Evolutionary conservation across 441 rosid species (phyloP).

Genomic region (Manihot esculenta): DNA sequence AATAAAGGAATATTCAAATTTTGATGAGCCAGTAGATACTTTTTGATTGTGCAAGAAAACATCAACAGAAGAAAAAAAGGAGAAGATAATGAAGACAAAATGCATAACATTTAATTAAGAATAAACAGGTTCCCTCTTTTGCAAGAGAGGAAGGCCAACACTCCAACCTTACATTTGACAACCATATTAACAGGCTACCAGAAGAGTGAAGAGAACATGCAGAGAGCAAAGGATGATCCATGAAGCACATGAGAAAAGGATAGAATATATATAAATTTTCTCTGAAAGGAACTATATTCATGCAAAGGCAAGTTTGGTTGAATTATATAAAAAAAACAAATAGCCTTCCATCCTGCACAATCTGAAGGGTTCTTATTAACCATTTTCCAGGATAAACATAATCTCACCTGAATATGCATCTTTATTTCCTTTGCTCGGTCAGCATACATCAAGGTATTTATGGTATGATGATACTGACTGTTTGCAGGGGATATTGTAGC

Average conservation of each 20-base stretch:
- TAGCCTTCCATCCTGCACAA: neutral
- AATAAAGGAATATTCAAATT: conserved; percentile 18
- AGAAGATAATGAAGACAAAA: neutral
- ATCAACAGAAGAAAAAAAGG: neutral
- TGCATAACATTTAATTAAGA: neutral
- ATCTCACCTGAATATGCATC: conserved; percentile 83
- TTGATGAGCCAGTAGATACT: too few species aligned
- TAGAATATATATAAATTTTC: neutral
- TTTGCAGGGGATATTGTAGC: conserved; percentile 84
- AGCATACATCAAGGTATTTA: conserved; percentile 93
- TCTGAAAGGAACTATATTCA: neutral
- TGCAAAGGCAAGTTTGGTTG: neutral
- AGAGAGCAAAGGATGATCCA: neutral
- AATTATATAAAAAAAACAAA: neutral
- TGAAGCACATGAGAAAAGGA: neutral
- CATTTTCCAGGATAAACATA: conserved; percentile 10
- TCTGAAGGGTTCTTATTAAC: neutral
- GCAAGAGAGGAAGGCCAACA: conserved; percentile 3
- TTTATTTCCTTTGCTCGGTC: conserved; percentile 94
- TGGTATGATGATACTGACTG: conserved; percentile 83
- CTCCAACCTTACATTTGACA: neutral
- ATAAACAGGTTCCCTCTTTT: neutral
- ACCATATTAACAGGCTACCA: neutral
- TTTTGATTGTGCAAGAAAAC: neutral
- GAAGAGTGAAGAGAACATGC: neutral